Evolutionary conservation across 352 stramenopile genomes (phyloP), one percentile per base, ranked within the genome.

Genomic region (Pythium biforme): DNA sequence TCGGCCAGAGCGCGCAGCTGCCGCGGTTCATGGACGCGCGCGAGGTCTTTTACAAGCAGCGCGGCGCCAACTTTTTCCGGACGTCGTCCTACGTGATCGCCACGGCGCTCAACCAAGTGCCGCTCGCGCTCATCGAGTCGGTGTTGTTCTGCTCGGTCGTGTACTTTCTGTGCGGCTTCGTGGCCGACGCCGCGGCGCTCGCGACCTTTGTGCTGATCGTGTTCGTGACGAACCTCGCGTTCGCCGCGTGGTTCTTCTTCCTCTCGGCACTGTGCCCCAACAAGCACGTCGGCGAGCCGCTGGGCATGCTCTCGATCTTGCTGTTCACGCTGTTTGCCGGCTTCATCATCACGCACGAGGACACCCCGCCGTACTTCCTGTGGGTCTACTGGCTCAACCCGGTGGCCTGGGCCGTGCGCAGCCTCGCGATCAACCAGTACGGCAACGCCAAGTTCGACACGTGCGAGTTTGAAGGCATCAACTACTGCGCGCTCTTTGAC

Each of bases 1-100:
- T 97, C 34, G 81, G 82, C 31, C 75, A 84, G n/a, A 86, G 89
- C 55, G 64, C 82, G 6, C 77, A 89, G 47, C 64, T 97, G 15
- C 82, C 88, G n/a, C 81, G 76, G 9, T 83, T 94, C 55, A 81
- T 92, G 51, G 67, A 78, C 17, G 64, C 64, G n/a, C 72, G 74
- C 11, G 66, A 39, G 14, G 63, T 88, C 26, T 96, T 89, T 69
- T 94, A 94, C 40, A 47, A 47, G 40, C 40, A 47, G 7, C 40
- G 40, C 20, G 40, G n/a, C 19, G 40, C 40, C 19, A 91, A 92
- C 63, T 94, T 94, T 55, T 88, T 81, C 56, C 76, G 79, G 19
- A 71, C 84, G 4, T 75, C 75, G 12, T 72, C 78, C n/a, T 95
- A 91, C 56, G 73, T 92, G 27, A 34, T 92, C 39, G 79, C 66